Percentiles rank a stretch among this genome's conserved stretches.
Conservation (phyloP, 2,329 filamentous ascomycete species). For the Grosmannia clavigera region DNA sequence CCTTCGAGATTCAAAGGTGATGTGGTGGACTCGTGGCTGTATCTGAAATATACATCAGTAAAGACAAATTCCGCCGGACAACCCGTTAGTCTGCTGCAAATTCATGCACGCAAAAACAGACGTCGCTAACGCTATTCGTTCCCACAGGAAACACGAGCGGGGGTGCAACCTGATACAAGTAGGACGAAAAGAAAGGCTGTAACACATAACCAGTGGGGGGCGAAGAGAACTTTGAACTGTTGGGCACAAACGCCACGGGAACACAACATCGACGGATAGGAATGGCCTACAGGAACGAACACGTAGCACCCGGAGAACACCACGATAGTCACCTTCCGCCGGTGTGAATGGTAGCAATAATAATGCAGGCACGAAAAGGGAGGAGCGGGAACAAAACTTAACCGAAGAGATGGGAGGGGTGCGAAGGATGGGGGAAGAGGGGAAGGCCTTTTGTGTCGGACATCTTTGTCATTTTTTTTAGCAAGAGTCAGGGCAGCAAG, state of each 20-base stretch:
- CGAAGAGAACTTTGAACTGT: conserved; percentile 8
- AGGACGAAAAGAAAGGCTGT: conserved; percentile 16
- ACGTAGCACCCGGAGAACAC: conserved; percentile 1
- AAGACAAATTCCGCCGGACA: neutral
- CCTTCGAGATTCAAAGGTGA: conserved; percentile 42
- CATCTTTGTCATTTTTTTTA: neutral
- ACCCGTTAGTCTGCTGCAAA: neutral
- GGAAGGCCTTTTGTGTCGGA: neutral
- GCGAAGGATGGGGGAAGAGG: neutral
- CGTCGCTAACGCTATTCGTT: conserved; percentile 21
- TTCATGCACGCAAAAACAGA: conserved; percentile 9
- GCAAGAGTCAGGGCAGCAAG: neutral
- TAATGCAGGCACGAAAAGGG: neutral
- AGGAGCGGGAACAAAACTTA: neutral
- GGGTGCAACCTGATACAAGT: conserved; percentile 32
- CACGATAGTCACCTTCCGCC: neutral
- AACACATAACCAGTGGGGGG: conserved; percentile 19
- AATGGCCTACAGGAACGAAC: conserved; percentile 8
- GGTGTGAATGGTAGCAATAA: neutral
- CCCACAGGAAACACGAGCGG: conserved; percentile 16
- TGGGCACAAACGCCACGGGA: conserved; percentile 15
- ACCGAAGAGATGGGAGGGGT: neutral
- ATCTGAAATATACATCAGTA: conserved; percentile 28
- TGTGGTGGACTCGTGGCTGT: conserved; percentile 39
- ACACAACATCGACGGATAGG: conserved; percentile 19